Evolutionary conservation across 805 yeast genomes (phyloP).

Genomic region (Yarrowia sp.): DNA sequence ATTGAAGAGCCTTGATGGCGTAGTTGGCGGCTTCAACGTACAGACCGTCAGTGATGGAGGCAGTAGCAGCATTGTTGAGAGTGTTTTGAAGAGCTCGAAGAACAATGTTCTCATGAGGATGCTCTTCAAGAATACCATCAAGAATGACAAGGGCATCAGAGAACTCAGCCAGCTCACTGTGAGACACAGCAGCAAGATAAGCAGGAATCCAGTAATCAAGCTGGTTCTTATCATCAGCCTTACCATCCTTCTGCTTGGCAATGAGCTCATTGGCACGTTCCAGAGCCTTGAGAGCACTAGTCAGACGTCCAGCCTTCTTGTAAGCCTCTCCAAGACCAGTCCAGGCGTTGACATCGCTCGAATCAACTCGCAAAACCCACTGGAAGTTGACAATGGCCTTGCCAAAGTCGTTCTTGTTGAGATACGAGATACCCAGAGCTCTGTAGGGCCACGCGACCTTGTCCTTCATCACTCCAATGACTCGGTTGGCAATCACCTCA

Average conservation of each 20-base stretch:
- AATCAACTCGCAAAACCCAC: slow-evolving; percentile 67
- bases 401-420: slow-evolving; percentile 68
- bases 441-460: slow-evolving; percentile 74
- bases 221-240: background rate
- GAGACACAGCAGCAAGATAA: slow-evolving; percentile 66
- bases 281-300: slow-evolving; percentile 84
- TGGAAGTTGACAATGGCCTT: slow-evolving; percentile 89
- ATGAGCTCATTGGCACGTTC: slow-evolving; percentile 57
- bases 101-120: slow-evolving; percentile 52
- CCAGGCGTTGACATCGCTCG: slow-evolving; percentile 79
- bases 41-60: slow-evolving; percentile 57
- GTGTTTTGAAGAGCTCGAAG: slow-evolving; percentile 57
- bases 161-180: slow-evolving; percentile 63
- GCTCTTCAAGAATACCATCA: slow-evolving; percentile 42
- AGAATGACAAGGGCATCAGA: slow-evolving; percentile 56
- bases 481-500: slow-evolving; percentile 64
- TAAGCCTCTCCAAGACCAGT: slow-evolving; percentile 97
- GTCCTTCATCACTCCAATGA: slow-evolving; percentile 56
- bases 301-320: slow-evolving; percentile 74
- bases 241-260: background rate
- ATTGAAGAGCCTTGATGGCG: slow-evolving; percentile 49
- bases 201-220: slow-evolving; percentile 55
- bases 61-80: slow-evolving; percentile 52
- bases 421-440: slow-evolving; percentile 73
- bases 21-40: slow-evolving; percentile 60